Evolutionary conservation across 148 eudicot species (phyloP), one percentile per base, ranked within the genome.

Genomic region (Agrostemma githago): DNA sequence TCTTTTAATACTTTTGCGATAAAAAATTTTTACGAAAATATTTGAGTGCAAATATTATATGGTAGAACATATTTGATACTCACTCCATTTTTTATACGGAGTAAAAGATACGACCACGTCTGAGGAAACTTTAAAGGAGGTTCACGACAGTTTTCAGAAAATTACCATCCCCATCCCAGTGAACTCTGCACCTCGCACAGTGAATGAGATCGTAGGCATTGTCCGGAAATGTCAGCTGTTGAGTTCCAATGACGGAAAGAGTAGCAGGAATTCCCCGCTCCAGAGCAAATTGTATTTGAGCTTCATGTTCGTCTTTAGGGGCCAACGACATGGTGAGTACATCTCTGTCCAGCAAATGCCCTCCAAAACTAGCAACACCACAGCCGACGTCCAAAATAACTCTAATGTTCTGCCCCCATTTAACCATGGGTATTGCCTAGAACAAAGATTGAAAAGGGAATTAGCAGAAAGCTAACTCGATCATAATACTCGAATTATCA

Each of bases 301-400:
- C 99, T 82, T 95, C 97, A 44, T 95, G 99, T 77, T 90, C 96
- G 67, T 95, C 99, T 76, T 95, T 95, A 68, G 99, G 97, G 54
- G 97, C 99, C 78, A 95, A 83, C 57, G 99, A 95, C 97, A 89
- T 92, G 41, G 99, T 95, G 46, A 95, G 84, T 60, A 95, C 99
- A 86, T 87, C 74, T 85, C 80, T 95, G 73, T 90, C 97, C 84
- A 95, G 78, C 80, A 95, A 88, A 84, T 84, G 78, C 26, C 99
- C 99, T 80, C 99, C 99, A 87, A 95, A 95, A 85, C 99, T 95
- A 75, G 99, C 99, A 81, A 95, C 99, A 42, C 99, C 99, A 78
- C 99, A 95, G 73, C 99, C 99, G 72, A 95, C 99, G 81, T 95
- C 99, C 83, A 95, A 79, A 78, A 95, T 75, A 76, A 95, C 97